phyloP scores from a whole-genome alignment of 2,329 filamentous ascomycete genomes.

The Aureobasidium leucospermi region DNA sequence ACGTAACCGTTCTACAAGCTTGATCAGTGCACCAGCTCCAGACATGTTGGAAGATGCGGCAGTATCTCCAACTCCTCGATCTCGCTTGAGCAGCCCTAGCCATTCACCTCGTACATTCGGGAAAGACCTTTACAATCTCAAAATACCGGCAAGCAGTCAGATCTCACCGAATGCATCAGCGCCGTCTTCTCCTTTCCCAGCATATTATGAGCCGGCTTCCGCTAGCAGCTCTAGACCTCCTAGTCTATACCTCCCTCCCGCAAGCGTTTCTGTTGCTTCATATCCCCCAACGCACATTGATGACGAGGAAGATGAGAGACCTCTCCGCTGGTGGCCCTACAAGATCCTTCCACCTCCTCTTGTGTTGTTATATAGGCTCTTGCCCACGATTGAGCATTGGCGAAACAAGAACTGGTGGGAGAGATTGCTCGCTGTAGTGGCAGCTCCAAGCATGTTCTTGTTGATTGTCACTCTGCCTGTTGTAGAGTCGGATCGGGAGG shows the following conservation, averaged over 20 bases:
- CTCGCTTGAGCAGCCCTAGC: conserved; percentile 1
- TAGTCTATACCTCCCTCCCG: conserved; percentile 50
- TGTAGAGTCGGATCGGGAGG: conserved; percentile 61
- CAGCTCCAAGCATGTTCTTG: conserved; percentile 83
- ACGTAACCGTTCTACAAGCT: neutral
- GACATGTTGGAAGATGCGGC: neutral
- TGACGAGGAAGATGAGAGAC: conserved; percentile 29
- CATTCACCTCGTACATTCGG: conserved; percentile 26
- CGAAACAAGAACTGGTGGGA: conserved; percentile 75
- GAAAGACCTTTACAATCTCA: conserved; percentile 32
- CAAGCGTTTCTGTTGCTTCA: conserved; percentile 43
- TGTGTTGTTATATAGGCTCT: conserved; percentile 64
- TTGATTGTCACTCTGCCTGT: conserved; percentile 87
- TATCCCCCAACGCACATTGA: conserved; percentile 28
- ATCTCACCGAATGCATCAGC: conserved; percentile 27
- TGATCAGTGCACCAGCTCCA: neutral
- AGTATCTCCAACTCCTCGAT: neutral
- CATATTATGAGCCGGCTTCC: conserved; percentile 47
- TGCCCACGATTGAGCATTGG: conserved; percentile 83
- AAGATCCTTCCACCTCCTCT: conserved; percentile 63
- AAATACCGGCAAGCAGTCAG: conserved; percentile 28
- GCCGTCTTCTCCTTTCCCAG: conserved; percentile 59
- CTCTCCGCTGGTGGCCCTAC: conserved; percentile 75
- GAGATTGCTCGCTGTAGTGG: conserved; percentile 70
- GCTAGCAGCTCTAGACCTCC: conserved; percentile 41